Percentiles rank a stretch among this genome's conserved stretches.
Evolutionary conservation across 2,329 filamentous ascomycete species (phyloP).

Genomic region (Neurospora sp.): DNA sequence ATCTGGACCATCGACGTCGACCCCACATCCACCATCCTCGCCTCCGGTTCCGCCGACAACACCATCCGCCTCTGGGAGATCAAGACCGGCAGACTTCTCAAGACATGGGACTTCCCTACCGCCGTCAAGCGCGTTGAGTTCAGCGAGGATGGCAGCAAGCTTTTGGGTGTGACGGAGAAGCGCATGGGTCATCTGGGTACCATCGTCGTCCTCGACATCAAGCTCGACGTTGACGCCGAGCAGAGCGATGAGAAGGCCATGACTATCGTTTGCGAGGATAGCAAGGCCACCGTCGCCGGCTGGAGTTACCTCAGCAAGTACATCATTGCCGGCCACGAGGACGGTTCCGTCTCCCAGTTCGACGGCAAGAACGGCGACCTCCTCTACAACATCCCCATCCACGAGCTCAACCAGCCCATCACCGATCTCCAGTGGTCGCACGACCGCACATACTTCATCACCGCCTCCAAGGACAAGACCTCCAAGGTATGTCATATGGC

Average conservation of each 20-base stretch:
- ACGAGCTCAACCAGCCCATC: constrained; percentile 75
- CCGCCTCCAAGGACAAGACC: constrained; percentile 94
- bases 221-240: constrained; percentile 68
- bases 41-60: constrained; percentile 95
- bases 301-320: constrained; percentile 93
- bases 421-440: constrained; percentile 91
- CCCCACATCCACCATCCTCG: constrained; percentile 82
- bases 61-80: constrained; percentile 96
- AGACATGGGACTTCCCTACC: constrained; percentile 96
- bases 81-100: constrained; percentile 82
- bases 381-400: constrained; percentile 69
- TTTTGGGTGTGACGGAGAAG: constrained; percentile 96
- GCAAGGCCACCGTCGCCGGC: constrained; percentile 93
- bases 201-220: constrained; percentile 87
- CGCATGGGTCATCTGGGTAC: constrained; percentile 93
- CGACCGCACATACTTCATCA: constrained; percentile 97
- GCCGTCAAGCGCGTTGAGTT: constrained; percentile 98
- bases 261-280: constrained; percentile 87
- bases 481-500: constrained; percentile 55
- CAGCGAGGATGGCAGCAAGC: constrained; percentile 80
- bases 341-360: constrained; percentile 84
- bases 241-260: constrained; percentile 76
- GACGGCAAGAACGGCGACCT: constrained; percentile 87
- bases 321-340: constrained; percentile 96
- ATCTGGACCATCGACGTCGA: constrained; percentile 98